phyloP scores from a whole-genome alignment of 2,329 filamentous ascomycete species.

The Fusarium graminum region DNA sequence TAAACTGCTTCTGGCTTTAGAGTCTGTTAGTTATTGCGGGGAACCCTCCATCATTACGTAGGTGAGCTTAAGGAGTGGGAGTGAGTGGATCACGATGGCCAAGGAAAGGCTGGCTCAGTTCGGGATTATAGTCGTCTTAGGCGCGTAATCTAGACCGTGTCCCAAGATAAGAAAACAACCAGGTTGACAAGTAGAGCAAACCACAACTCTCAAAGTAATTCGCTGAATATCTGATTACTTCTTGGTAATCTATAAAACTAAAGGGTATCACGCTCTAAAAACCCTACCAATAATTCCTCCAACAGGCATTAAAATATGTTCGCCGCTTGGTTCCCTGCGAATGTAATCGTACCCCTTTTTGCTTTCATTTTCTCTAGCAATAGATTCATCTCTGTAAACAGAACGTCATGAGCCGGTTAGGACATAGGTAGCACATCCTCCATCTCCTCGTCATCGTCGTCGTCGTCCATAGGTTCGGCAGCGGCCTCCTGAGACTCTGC shows the following conservation, averaged over 20 bases:
- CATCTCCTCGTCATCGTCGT: slow-evolving; percentile 77
- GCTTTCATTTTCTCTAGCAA: not conserved
- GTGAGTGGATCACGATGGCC: slow-evolving; percentile 36
- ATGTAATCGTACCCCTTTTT: slow-evolving; percentile 5
- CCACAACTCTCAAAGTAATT: slow-evolving; percentile 8
- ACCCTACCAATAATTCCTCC: slow-evolving; percentile 34
- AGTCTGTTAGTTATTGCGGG: slow-evolving; percentile 35
- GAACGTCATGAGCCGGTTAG: slow-evolving; percentile 14
- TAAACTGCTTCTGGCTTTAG: slow-evolving; percentile 13
- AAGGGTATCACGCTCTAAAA: slow-evolving; percentile 51
- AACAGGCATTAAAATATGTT: slow-evolving; percentile 24
- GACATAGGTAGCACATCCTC: slow-evolving; percentile 73
- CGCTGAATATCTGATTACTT: slow-evolving; percentile 36
- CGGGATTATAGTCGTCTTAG: slow-evolving; percentile 8
- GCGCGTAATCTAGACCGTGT: not conserved
- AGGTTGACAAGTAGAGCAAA: slow-evolving; percentile 6
- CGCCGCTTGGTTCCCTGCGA: not conserved
- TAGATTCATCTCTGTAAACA: not conserved
- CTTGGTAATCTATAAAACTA: slow-evolving; percentile 31
- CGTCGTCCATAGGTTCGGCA: slow-evolving; percentile 70
- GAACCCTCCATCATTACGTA: slow-evolving; percentile 41
- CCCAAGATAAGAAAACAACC: not conserved
- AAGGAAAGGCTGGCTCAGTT: slow-evolving; percentile 16
- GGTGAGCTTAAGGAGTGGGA: slow-evolving; percentile 24
- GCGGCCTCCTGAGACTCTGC: slow-evolving; percentile 65